Evolutionary conservation across 2,329 filamentous ascomycete species (phyloP).

Genomic region (Zymoseptoria crescenta): DNA sequence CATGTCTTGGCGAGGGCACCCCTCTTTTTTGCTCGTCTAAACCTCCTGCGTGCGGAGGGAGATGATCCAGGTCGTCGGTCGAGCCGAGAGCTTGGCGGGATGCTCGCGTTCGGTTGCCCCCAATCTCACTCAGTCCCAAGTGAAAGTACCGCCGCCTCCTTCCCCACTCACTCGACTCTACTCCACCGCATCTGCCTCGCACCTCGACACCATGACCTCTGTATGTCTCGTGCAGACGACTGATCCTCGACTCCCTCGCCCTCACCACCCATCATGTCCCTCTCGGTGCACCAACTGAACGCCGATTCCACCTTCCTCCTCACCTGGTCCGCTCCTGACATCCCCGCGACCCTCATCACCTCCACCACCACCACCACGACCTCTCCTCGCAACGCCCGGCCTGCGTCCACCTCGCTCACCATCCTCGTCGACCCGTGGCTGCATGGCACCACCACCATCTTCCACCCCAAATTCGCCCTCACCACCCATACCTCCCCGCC

Average conservation of each 20-base stretch:
- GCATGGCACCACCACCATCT: constrained; percentile 51
- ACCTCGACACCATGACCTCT: constrained; percentile 6
- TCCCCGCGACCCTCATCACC: not conserved
- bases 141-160: not conserved
- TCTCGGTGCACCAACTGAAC: constrained; percentile 58
- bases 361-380: constrained; percentile 26
- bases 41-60: no score
- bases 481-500: constrained; percentile 49
- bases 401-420: constrained; percentile 40
- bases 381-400: no score
- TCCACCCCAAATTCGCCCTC: constrained; percentile 54
- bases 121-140: not conserved
- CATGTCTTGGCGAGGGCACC: not conserved
- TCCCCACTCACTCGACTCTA: not conserved
- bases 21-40: not conserved
- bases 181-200: not conserved
- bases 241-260: not conserved
- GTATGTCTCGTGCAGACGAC: not conserved
- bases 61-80: not conserved
- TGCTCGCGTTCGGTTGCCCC: not conserved
- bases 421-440: constrained; percentile 69
- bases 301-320: constrained; percentile 59
- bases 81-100: no score
- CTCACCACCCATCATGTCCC: constrained; percentile 44
- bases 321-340: constrained; percentile 41